Percentiles rank a stretch among this genome's conserved stretches.
These are phyloP conservation scores for Globisporangium parvum DNA, from an alignment of 352 stramenopile species.

Conservation along the genomic window DNA sequence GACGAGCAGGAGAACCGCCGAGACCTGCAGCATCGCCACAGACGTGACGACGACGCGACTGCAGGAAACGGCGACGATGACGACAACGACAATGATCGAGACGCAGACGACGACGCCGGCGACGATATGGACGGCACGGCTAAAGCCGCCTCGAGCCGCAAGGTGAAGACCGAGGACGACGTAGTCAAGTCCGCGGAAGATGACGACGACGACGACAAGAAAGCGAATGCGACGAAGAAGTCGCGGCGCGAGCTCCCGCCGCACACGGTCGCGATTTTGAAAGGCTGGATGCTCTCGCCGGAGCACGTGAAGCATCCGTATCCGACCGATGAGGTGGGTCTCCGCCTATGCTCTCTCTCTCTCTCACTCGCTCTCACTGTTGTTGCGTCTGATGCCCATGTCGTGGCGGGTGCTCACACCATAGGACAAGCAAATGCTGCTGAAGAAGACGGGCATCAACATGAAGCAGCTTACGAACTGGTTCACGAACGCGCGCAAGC, in stretches of 20 bases:
- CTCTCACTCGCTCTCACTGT: no score
- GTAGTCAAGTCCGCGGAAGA: slow-evolving; percentile 13
- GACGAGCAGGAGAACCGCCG: slow-evolving; percentile 14
- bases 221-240: slow-evolving; percentile 51
- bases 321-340: slow-evolving; percentile 70
- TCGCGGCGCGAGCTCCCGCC: slow-evolving; percentile 74
- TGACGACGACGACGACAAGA: slow-evolving; percentile 32
- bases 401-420: no score
- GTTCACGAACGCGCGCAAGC: slow-evolving; percentile 87
- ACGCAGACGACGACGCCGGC: slow-evolving; percentile 7
- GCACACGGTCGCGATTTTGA: slow-evolving; percentile 81
- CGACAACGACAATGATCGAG: slow-evolving; percentile 9
- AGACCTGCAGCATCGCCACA: slow-evolving; percentile 2
- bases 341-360: no score
- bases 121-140: slow-evolving; percentile 1
- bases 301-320: slow-evolving; percentile 89
- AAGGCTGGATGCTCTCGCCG: slow-evolving; percentile 85
- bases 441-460: slow-evolving; percentile 86
- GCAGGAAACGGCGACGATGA: slow-evolving; percentile 1
- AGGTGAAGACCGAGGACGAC: neutral
- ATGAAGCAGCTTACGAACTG: slow-evolving; percentile 91
- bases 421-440: slow-evolving; percentile 86
- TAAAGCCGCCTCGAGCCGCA: neutral
- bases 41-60: neutral
- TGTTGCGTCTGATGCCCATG: no score